Evolutionary conservation across 192 early-diverging fungal species (phyloP), one percentile per base, ranked within the genome.

Genomic region (Backusella circina): DNA sequence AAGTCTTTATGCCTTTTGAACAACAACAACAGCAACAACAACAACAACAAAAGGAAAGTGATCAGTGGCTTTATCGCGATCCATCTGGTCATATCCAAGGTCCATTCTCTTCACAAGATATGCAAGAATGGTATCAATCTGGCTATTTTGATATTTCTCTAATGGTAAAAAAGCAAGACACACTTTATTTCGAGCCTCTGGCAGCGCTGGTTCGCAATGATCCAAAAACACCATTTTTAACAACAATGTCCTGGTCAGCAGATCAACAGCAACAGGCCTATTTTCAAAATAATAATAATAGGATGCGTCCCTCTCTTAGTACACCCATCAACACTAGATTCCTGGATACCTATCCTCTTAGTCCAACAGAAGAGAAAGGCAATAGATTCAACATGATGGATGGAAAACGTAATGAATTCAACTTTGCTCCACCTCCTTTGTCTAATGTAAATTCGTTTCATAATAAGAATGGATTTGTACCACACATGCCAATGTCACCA

Each of bases 51-150:
- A 82, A 80, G 38, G 65, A 77, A 10, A 9, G 21, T 51, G 79
- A 57, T 71, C 79, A 86, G 68, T 97, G 96, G 96, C 85, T 90
- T 67, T 96, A 96, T 74, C 88, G 93, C 36, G 96, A 96, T 76
- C 93, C 95, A 4, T 87, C 86, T 71, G 93, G 93, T n/a, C 90
- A 84, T 67, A 85, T 95, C 18, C 96, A 97, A 83, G 97, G 96
- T 21, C 96, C 97, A 16, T 99, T 98, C 79, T 81, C 85, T 16
- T 87, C 91, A 18, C 80, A 90, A 18, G 91, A 96, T 65, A 99
- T 99, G 97, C 95, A 99, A 66, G 95, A 94, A 35, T 99, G 97
- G 97, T 95, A 90, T 84, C 86, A 87, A 31, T 90, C 87, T 26
- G 94, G 93, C 35, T 99, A 95, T 80, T 98, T 99, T 78, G 84